Conservation (phyloP, 192 early-diverging fungal genomes). For the Blastocladiella britannica region DNA sequence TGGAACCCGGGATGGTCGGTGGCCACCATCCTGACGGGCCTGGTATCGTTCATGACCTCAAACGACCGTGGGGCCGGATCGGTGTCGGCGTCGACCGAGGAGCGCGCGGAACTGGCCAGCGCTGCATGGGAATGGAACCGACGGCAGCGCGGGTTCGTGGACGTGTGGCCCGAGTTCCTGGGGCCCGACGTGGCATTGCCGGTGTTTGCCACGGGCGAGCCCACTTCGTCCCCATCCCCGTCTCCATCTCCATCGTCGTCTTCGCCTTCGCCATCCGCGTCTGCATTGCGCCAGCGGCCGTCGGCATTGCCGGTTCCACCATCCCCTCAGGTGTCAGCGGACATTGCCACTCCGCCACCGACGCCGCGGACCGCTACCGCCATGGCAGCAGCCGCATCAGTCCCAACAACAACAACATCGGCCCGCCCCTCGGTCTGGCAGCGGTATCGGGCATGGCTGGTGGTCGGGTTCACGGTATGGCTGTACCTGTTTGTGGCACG, state of each 20-base stretch:
- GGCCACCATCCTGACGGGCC: slow-evolving; percentile 81
- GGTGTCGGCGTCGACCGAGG: not conserved
- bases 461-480: not conserved
- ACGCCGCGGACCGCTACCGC: not conserved
- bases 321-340: not conserved
- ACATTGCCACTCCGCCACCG: not conserved
- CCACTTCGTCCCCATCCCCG: not conserved
- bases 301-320: not conserved
- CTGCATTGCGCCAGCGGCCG: not conserved
- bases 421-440: too few species aligned
- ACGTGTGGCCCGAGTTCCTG: too few species aligned
- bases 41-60: slow-evolving; percentile 84
- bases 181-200: too few species aligned
- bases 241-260: not conserved
- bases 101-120: not conserved
- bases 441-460: not conserved
- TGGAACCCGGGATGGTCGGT: slow-evolving; percentile 99
- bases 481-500: not conserved
- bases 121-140: not conserved
- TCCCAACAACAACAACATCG: too few species aligned
- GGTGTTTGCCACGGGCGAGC: too few species aligned
- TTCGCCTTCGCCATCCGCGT: not conserved
- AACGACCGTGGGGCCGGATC: not conserved
- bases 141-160: not conserved
- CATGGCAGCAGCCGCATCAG: not conserved